These are phyloP conservation scores for Flaveria sonorensis DNA, from an alignment of 129 eudicot species.

Conservation along the genomic window DNA sequence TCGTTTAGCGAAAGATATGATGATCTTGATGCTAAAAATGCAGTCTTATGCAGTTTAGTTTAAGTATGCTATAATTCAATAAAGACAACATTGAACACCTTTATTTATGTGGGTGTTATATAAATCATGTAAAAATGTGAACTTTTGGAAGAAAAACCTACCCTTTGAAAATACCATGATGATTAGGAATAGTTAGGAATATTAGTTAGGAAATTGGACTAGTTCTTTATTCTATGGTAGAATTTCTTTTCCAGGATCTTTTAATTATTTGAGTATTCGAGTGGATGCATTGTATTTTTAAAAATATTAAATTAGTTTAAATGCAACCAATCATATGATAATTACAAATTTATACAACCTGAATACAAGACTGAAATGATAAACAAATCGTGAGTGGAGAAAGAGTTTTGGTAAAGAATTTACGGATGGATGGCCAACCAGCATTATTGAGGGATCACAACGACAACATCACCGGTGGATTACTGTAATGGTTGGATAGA, in stretches of 20 bases:
- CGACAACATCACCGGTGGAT: too few relatives aligned
- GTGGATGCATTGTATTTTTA: neutral
- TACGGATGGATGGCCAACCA: too few relatives aligned
- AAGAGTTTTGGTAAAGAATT: too few relatives aligned
- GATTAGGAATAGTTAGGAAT: conserved; percentile 33
- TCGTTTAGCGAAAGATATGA: conserved; percentile 5
- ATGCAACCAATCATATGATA: neutral
- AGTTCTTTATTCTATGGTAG: conserved; percentile 30
- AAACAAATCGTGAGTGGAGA: too few relatives aligned
- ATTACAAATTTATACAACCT: neutral
- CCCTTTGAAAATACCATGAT: conserved; percentile 32
- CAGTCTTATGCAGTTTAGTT: conserved; percentile 14
- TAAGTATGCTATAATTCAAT: conserved; percentile 5
- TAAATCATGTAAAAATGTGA: conserved; percentile 11
- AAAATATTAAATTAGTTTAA: neutral
- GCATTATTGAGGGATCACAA: too few relatives aligned
- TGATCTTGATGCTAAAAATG: conserved; percentile 5
- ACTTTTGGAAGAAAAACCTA: conserved; percentile 18
- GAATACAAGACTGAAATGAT: too few relatives aligned
- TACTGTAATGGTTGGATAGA: too few relatives aligned
- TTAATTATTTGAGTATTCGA: conserved; percentile 1
- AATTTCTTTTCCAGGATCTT: conserved; percentile 14
- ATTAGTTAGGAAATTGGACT: conserved; percentile 28
- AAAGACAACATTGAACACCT: neutral
- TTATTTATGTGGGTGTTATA: neutral